Conservation (phyloP, 345 rosid genomes). For the Conringia planisiliqua region DNA sequence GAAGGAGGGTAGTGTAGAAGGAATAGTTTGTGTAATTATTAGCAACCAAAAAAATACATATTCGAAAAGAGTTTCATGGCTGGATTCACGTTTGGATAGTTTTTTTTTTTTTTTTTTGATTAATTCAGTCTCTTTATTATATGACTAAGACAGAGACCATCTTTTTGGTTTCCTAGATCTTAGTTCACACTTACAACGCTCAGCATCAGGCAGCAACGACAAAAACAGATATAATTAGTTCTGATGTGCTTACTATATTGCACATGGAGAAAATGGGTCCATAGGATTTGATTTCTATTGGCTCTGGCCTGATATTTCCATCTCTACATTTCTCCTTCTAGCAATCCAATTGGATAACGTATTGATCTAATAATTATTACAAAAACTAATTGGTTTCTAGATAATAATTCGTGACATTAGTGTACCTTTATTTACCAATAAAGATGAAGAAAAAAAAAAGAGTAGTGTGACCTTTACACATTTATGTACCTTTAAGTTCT, state of each 20-base stretch:
- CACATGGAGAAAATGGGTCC: conserved; percentile 33
- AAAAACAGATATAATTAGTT: conserved; percentile 18
- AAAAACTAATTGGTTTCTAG: background rate
- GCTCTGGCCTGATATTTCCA: background rate
- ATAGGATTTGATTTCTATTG: conserved; percentile 8
- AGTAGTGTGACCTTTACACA: background rate
- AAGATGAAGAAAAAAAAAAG: background rate
- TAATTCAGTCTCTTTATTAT: background rate
- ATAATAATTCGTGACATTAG: background rate
- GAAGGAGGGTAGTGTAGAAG: background rate
- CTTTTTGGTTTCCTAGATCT: conserved; percentile 10
- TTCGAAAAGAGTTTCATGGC: conserved; percentile 24
- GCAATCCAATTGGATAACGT: background rate
- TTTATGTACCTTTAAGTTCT: background rate
- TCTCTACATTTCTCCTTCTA: background rate
- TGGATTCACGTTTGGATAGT: conserved; percentile 33
- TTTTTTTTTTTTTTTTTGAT: background rate
- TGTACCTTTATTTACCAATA: too few relatives aligned
- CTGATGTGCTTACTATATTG: conserved; percentile 1
- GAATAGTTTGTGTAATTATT: background rate
- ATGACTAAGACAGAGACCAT: conserved; percentile 31
- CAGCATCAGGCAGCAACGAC: conserved; percentile 14
- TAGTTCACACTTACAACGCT: conserved; percentile 26
- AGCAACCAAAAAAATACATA: background rate
- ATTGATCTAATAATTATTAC: background rate